Evolutionary conservation across 148 eudicot genomes (phyloP), one percentile per base, ranked within the genome.

Genomic region (Hydrangea macrophylla): DNA sequence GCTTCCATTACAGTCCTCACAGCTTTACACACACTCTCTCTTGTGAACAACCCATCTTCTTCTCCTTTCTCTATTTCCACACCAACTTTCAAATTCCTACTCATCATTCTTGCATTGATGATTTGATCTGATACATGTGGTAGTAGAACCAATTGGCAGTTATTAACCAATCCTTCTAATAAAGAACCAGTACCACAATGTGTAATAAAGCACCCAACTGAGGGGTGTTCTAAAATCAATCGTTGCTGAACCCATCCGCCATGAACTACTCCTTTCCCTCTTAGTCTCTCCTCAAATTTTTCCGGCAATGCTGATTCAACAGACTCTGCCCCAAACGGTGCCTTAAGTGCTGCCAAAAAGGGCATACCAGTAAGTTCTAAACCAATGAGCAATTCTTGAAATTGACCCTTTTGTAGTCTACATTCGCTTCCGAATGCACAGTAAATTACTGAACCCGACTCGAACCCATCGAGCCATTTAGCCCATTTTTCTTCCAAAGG

Each of bases 381-480:
- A 50, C 68, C 68, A 25, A 64, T 8, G 17, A 64, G 18, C 10
- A 64, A 18, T 20, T 64, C 68, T 53, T 51, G 69, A 20, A 65
- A 65, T 20, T 51, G 44, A 36, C 35, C 45, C n/a, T 51, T 53
- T 51, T 4, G 33, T 12, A 65, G 51, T 5, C 5, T 30, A 30
- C 69, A 51, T 31, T 65, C 44, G 23, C 36, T 65, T 65, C 69
- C 69, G 33, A 65, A 42, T 7, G 69, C 69, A 31, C 69, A 65
- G 28, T 31, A 65, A 33, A 65, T 13, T n/a, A 65, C 58, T 0
- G 45, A 65, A 20, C 69, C 45, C 12, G 67, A 9, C 23, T 64
- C 6, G 26, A 64, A 64, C 7, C 18, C 5, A 24, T 13, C 55
- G 0, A 64, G 18, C 67, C 67, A 64, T 17, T 36, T 64, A 1